These are phyloP conservation scores for Eucalyptus virginea DNA, from an alignment of 345 rosid species.

Conservation along the genomic window DNA sequence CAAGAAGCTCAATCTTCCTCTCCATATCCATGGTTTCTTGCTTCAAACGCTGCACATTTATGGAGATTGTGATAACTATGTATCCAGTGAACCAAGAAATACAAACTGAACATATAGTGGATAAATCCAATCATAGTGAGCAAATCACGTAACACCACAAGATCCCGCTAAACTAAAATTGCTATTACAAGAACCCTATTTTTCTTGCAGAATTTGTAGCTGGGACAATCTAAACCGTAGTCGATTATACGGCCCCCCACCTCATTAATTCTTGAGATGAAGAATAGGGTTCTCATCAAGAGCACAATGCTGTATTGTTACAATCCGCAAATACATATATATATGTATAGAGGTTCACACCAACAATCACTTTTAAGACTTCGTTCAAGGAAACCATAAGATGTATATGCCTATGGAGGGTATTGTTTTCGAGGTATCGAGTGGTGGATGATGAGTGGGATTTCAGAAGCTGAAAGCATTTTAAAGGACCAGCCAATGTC, in stretches of 20 bases:
- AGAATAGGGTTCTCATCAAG: neutral
- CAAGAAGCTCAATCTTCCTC: slow-evolving; percentile 39
- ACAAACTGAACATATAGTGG: neutral
- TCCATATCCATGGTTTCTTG: slow-evolving; percentile 20
- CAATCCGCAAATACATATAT: neutral
- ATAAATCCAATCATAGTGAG: neutral
- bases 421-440: neutral
- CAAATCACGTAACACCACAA: neutral
- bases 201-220: neutral
- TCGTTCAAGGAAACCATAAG: neutral
- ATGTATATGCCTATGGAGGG: neutral
- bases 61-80: neutral
- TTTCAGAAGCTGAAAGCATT: neutral
- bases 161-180: neutral
- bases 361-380: neutral
- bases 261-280: neutral
- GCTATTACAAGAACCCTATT: neutral
- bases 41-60: slow-evolving; percentile 24
- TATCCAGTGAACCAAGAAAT: neutral
- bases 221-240: neutral
- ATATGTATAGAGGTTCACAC: neutral
- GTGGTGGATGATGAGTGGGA: neutral
- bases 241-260: neutral
- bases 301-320: neutral
- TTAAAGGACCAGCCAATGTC: neutral